phyloP scores from a whole-genome alignment of 176 grass and related monocot genomes.

The Puccinellia tenuiflora region DNA sequence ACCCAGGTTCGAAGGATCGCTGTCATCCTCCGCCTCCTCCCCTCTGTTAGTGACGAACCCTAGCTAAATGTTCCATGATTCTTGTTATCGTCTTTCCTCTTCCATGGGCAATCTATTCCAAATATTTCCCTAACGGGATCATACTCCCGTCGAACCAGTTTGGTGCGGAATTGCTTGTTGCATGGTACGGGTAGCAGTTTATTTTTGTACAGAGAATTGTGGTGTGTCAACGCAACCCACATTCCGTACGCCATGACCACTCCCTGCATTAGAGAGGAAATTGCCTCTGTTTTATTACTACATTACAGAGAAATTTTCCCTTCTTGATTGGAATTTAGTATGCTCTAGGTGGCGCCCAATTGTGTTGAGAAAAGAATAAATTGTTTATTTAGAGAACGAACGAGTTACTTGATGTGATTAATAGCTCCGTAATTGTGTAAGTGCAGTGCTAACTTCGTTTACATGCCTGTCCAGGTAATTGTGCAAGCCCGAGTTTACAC shows the following conservation, averaged over 20 bases:
- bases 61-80: neutral
- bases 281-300: neutral
- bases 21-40: neutral
- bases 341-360: neutral
- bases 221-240: neutral
- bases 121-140: neutral
- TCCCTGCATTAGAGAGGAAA: neutral
- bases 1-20: neutral
- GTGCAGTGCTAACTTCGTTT: neutral
- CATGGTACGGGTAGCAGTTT: neutral
- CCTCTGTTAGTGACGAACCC: neutral
- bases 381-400: neutral
- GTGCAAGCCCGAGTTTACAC: neutral
- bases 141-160: neutral
- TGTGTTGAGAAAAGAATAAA: neutral
- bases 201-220: neutral
- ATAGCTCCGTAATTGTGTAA: neutral
- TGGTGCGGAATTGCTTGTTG: neutral
- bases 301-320: neutral
- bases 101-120: neutral
- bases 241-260: neutral
- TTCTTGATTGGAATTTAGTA: neutral
- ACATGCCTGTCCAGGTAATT: constrained; percentile 13
- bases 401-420: neutral
- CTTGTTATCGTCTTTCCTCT: neutral